Conservation (phyloP, 768 basidiomycete genomes). For the Rhodosporidiobolus sp. region DNA sequence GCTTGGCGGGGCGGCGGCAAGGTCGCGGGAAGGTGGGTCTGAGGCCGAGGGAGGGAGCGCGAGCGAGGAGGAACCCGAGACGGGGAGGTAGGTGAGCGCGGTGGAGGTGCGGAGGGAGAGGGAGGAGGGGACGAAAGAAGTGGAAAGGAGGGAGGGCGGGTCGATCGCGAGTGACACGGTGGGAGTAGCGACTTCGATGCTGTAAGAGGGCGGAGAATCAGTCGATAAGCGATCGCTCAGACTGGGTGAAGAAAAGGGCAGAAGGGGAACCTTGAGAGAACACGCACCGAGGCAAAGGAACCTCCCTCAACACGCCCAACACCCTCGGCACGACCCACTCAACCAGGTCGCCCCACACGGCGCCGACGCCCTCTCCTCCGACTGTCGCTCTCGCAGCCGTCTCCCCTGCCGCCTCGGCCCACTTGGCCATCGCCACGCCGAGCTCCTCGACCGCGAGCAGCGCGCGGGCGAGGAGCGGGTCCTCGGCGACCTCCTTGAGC, state of each 20-base stretch:
- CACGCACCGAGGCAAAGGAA: conserved; percentile 24
- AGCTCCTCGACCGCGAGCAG: background rate
- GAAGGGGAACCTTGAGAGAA: no score
- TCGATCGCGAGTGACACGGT: conserved; percentile 29
- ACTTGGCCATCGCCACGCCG: background rate
- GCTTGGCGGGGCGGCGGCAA: background rate
- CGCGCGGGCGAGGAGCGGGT: background rate
- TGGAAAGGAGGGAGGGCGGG: conserved; percentile 23
- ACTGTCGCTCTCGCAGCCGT: background rate
- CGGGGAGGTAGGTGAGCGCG: conserved; percentile 23
- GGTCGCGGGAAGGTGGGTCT: background rate
- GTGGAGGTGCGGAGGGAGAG: conserved; percentile 13
- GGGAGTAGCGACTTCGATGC: conserved; percentile 24
- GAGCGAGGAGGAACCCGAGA: background rate
- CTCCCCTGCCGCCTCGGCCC: background rate
- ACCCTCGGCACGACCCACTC: conserved; percentile 38
- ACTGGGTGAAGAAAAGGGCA: background rate
- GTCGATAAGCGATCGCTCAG: fast-evolving
- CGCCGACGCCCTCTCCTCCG: background rate
- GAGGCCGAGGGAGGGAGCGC: conserved; percentile 1
- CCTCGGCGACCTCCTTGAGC: background rate
- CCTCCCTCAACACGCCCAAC: conserved; percentile 18
- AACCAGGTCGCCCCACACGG: conserved; percentile 24
- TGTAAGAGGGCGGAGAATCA: background rate
- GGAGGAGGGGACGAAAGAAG: conserved; percentile 27